These are phyloP conservation scores for Tricladium varicosporioides DNA, from an alignment of 2,329 filamentous ascomycete species.

Conservation along the genomic window DNA sequence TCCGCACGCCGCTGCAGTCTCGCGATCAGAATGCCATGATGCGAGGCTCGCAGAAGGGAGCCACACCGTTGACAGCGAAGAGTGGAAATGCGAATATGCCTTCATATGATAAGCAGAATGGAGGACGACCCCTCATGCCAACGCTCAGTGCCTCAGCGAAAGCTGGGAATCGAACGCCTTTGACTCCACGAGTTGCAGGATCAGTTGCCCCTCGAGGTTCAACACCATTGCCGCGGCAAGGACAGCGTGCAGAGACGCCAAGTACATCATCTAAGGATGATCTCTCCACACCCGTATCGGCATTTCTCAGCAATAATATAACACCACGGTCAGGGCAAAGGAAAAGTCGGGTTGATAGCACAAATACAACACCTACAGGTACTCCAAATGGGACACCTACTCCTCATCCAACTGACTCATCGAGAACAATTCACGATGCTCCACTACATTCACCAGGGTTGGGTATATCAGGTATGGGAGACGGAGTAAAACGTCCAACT, in stretches of 20 bases:
- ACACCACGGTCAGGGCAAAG: conserved; percentile 77
- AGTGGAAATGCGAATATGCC: conserved; percentile 39
- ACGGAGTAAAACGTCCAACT: conserved; percentile 26
- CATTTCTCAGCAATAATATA: conserved; percentile 64
- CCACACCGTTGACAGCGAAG: conserved; percentile 23
- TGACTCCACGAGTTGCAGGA: conserved; percentile 57
- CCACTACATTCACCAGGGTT: conserved; percentile 18
- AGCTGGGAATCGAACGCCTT: conserved; percentile 48
- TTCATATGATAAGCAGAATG: conserved; percentile 50
- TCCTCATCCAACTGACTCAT: conserved; percentile 32
- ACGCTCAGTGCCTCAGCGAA: conserved; percentile 63
- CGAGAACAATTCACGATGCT: conserved; percentile 35
- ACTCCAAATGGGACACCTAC: conserved; percentile 49
- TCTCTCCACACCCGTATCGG: conserved; percentile 49
- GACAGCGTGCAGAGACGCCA: conserved; percentile 43
- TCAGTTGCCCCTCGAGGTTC: conserved; percentile 29
- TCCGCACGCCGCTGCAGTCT: conserved; percentile 26
- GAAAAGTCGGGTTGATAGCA: conserved; percentile 68
- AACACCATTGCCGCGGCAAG: conserved; percentile 43
- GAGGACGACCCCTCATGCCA: conserved; percentile 59
- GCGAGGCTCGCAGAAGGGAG: conserved; percentile 37
- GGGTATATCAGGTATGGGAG: conserved; percentile 28
- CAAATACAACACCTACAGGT: conserved; percentile 61
- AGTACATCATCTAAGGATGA: conserved; percentile 43
- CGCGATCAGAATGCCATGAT: conserved; percentile 44